Evolutionary conservation across 768 basidiomycete species (phyloP).

Genomic region (Tephrocybe sp.): DNA sequence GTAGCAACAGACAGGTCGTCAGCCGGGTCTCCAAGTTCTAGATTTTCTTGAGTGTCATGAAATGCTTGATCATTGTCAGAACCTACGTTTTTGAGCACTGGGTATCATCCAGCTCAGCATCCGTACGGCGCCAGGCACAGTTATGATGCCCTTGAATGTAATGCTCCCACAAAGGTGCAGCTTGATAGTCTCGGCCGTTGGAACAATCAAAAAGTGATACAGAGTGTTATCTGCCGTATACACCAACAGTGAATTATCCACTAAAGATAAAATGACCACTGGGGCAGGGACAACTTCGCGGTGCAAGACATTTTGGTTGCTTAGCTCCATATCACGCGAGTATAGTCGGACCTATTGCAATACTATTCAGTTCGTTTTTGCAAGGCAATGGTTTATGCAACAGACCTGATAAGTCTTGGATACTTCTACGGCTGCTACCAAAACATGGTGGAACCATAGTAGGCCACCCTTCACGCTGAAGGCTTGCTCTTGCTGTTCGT

Average conservation of each 20-base stretch:
- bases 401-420: slow-evolving; percentile 75
- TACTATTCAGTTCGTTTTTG: slow-evolving; percentile 3
- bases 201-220: slow-evolving; percentile 88
- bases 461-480: slow-evolving; percentile 90
- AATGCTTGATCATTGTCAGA: neutral
- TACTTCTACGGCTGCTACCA: slow-evolving; percentile 88
- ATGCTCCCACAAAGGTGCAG: slow-evolving; percentile 94
- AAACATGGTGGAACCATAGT: slow-evolving; percentile 95
- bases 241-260: slow-evolving; percentile 93
- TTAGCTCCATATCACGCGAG: slow-evolving; percentile 87
- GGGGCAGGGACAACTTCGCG: slow-evolving; percentile 75
- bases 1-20: slow-evolving; percentile 93
- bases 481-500: slow-evolving; percentile 80
- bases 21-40: slow-evolving; percentile 91
- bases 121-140: slow-evolving; percentile 78
- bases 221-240: slow-evolving; percentile 95
- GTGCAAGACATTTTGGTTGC: slow-evolving; percentile 80
- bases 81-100: slow-evolving; percentile 85
- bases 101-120: slow-evolving; percentile 98
- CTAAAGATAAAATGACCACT: slow-evolving; percentile 84
- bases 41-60: slow-evolving; percentile 4
- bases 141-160: slow-evolving; percentile 88
- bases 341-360: slow-evolving; percentile 80
- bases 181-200: slow-evolving; percentile 79
- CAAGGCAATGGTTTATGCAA: slow-evolving; percentile 13